Evolutionary conservation across 2,329 filamentous ascomycete genomes (phyloP), one percentile per base, ranked within the genome.

Genomic region (Cytospora schulzeri): DNA sequence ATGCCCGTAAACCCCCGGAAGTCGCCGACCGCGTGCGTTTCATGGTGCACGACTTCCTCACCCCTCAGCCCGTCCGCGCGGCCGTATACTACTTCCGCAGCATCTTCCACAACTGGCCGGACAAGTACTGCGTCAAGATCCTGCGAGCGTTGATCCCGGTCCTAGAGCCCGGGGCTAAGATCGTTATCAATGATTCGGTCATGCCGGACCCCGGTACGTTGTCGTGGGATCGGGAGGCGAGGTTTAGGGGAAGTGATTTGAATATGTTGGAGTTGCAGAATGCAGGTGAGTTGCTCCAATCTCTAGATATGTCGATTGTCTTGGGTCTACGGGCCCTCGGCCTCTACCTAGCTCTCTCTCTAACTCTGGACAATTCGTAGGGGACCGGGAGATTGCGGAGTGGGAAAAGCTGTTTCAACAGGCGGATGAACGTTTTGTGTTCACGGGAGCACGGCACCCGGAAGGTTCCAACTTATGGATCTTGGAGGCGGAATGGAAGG

Each of bases 81-180:
- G 33, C 48, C 1, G 61, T 58, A 17, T 63, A 63, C 50, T 63
- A 51, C 54, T 57, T 63, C 45, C 60, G 54, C 4, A 31, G 33
- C 28, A 53, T 63, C n/a, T 53, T 57, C 54, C 60, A 63, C 17
- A 51, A 63, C 19, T 63, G 60, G 60, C 33, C 60, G 22, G 53
- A 63, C 41, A 63, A 63, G n/a, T 57, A 63, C 48, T 52, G 60
- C 48, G 50, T 57, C 15, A 57, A 63, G 60, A 38, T 63, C 19
- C 60, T 63, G 11, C 45, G 53, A 8, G 51, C 24, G 3, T 35
- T 45, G 9, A 33, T 53, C 12, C 33, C 51, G 22, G 50, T 45
- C 2, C 35, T 63, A 24, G 41, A 51, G 33, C 54, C 60, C 17
- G 60, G 60, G n/a, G 54, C 54, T 1, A 63, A 50, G 17, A 19